Percentiles rank a stretch among this genome's conserved stretches.
These are phyloP conservation scores for Pseudohyphozyma bogoriensis DNA, from an alignment of 768 basidiomycete species.

Conservation along the genomic window DNA sequence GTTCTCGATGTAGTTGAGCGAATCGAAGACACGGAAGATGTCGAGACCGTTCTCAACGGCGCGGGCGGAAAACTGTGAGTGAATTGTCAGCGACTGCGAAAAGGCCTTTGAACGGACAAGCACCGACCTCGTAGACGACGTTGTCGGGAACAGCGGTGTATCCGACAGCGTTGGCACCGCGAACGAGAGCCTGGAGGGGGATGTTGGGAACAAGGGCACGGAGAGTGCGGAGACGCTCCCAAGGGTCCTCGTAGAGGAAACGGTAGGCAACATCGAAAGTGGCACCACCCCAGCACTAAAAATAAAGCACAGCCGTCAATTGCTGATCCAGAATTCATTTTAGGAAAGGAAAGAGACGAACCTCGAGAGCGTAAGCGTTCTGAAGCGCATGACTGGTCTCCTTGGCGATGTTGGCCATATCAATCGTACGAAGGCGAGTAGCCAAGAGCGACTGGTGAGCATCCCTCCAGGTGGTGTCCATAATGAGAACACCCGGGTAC, in stretches of 20 bases:
- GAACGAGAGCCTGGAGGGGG: conserved; percentile 93
- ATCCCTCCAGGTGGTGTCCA: conserved; percentile 52
- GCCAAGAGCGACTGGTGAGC: conserved; percentile 97
- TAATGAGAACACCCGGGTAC: conserved; percentile 88
- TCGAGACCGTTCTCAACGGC: conserved; percentile 99
- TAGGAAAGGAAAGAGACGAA: too few relatives aligned
- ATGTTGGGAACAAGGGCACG: conserved; percentile 96
- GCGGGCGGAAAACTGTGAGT: conserved; percentile 77
- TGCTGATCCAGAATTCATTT: too few relatives aligned
- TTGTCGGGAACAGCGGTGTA: conserved; percentile 99
- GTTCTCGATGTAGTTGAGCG: conserved; percentile 97
- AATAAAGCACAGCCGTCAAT: too few relatives aligned
- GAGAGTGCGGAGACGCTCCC: conserved; percentile 89
- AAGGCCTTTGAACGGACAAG: not conserved
- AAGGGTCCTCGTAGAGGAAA: conserved; percentile 98
- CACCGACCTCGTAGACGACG: conserved; percentile 70
- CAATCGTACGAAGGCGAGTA: conserved; percentile 86
- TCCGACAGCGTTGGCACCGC: conserved; percentile 97
- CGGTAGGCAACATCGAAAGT: conserved; percentile 99
- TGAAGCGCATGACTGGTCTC: conserved; percentile 90
- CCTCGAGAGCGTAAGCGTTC: conserved; percentile 93
- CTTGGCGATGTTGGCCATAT: conserved; percentile 97
- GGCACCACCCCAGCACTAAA: conserved; percentile 90
- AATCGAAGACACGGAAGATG: conserved; percentile 99
- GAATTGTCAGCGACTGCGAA: not conserved